These are phyloP conservation scores for Phytophthora agathidicida DNA, from an alignment of 352 stramenopile genomes.

Conservation along the genomic window DNA sequence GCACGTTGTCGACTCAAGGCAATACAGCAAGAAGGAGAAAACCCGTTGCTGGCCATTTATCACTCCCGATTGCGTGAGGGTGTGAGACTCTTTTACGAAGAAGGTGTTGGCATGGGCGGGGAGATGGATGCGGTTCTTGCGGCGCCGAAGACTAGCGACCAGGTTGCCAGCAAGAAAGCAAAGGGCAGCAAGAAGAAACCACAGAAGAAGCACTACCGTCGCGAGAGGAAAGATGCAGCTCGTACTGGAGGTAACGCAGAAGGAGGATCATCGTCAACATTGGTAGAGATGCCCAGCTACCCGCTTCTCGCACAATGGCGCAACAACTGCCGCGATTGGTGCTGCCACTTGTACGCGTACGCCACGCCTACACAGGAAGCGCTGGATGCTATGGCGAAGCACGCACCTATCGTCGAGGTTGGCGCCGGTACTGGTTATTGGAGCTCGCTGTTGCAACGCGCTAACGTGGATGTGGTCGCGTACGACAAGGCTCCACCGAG, in stretches of 20 bases:
- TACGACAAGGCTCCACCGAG: constrained; percentile 65
- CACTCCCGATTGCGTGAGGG: constrained; percentile 70
- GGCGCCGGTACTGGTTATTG: constrained; percentile 92
- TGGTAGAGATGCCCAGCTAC: constrained; percentile 67
- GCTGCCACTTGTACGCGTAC: constrained; percentile 76
- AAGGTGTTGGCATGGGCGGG: constrained; percentile 73
- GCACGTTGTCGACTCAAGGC: constrained; percentile 20
- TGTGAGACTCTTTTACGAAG: constrained; percentile 80
- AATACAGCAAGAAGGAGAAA: constrained; percentile 32
- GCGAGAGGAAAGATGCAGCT: constrained; percentile 38
- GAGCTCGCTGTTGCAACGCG: constrained; percentile 71
- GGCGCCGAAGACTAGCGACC: constrained; percentile 33
- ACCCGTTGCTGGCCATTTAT: constrained; percentile 63
- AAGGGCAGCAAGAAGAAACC: constrained; percentile 65
- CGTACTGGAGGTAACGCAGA: constrained; percentile 3
- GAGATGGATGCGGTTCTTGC: constrained; percentile 79
- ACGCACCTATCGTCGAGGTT: constrained; percentile 85
- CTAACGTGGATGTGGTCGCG: constrained; percentile 76
- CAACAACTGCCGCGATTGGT: constrained; percentile 81
- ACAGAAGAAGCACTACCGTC: constrained; percentile 69
- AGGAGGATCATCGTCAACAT: constrained; percentile 6
- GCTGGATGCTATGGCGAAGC: constrained; percentile 51
- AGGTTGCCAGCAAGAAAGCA: constrained; percentile 19
- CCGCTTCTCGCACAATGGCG: constrained; percentile 74
- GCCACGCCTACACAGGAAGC: constrained; percentile 67